Base-by-base conservation (phyloP, 2,329 filamentous ascomycete genomes). In the Exophiala bonariae region DNA sequence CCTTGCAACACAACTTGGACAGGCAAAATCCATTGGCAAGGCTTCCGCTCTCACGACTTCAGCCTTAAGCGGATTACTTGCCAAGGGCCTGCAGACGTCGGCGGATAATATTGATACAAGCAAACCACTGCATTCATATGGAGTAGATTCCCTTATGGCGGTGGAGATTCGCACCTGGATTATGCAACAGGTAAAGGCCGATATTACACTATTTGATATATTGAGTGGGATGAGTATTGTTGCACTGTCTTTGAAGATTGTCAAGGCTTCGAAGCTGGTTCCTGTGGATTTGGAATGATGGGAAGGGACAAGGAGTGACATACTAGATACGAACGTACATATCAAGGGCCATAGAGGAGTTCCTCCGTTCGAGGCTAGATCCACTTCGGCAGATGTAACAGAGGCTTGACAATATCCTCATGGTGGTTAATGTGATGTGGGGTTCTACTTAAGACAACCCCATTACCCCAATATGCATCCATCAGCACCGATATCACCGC, bases 121-220 rank as follows among this genome's bases (percentile, higher is more conserved):
- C 16, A 55, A 45, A 32, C 47, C 57, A 1, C 33, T 65, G 16
- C 32, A 45, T 23, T 20, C 41, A 3, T 63, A 41, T 49, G 41
- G 58, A 52, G 52, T 64, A 32, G 63, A 66, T 38, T 65, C 62
- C 1, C 52, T 66, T 10, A 55, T 61, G 30, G 60, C 59, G 1
- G 58, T 65, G 17, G 62, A 66, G 41, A 41, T 66, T 9, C 53
- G 58, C 13, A 58, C 56, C 19, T 64, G 62, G 61, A 54, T 59
- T 39, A 45, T 52, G 1, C 49, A 56, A 7, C 55, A 63, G 41
- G 31, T 60, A 28, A 59, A 66, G 52, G 59, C 59, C 14, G 62
- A 62, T 45, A 53, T 65, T 32, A 56, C 63, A 45, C 53, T 65
- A 3, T 48, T 65, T 17, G 62, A 64, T 22, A 57, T 65, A 23